Percentiles rank a stretch among this genome's conserved stretches.
Conservation (phyloP, 352 stramenopile genomes). For the Phytopythium ostracodes region DNA sequence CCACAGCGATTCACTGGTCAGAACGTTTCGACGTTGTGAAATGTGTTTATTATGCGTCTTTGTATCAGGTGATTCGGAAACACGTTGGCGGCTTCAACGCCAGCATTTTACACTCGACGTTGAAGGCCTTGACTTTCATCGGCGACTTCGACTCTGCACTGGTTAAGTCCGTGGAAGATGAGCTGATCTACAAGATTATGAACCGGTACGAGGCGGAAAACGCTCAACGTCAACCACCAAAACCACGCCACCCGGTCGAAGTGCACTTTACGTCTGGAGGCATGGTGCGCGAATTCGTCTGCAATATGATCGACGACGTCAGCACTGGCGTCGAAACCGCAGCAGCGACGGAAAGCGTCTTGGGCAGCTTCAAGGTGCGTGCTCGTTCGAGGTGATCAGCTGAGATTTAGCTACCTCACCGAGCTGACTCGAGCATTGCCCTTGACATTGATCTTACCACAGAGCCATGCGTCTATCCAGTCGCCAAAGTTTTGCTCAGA, state of each 20-base stretch:
- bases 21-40: no score
- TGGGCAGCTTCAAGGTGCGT: slow-evolving; percentile 74
- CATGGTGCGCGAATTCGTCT: slow-evolving; percentile 38
- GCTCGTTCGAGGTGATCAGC: neutral
- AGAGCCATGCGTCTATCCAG: slow-evolving; percentile 78
- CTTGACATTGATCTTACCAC: neutral
- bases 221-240: slow-evolving; percentile 11
- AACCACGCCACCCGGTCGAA: neutral
- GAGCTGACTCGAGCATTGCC: neutral
- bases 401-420: neutral
- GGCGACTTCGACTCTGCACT: slow-evolving; percentile 65
- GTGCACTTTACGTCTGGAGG: slow-evolving; percentile 17
- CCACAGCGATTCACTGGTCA: no score
- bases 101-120: slow-evolving; percentile 50
- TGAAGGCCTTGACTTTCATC: slow-evolving; percentile 76
- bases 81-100: slow-evolving; percentile 31
- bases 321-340: slow-evolving; percentile 63
- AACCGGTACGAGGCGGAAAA: slow-evolving; percentile 49
- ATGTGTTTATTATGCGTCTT: neutral
- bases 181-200: slow-evolving; percentile 76
- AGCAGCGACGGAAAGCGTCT: slow-evolving; percentile 53
- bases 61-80: slow-evolving; percentile 46
- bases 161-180: slow-evolving; percentile 62
- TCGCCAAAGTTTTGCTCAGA: slow-evolving; percentile 58
- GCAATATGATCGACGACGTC: slow-evolving; percentile 53